phyloP scores from a whole-genome alignment of 345 rosid genomes.

The Eucalyptus virginea region DNA sequence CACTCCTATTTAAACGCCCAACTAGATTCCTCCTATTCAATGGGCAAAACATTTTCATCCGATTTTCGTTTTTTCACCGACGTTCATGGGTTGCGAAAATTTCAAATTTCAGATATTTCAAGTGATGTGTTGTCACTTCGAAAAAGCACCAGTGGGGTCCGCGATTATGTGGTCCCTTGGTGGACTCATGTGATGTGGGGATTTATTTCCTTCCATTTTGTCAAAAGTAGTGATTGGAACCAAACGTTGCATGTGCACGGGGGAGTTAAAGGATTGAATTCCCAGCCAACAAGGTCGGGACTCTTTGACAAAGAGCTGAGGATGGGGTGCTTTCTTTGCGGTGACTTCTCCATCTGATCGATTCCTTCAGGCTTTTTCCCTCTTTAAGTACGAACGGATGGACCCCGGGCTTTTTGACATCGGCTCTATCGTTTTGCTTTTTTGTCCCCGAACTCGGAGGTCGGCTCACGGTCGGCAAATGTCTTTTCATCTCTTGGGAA shows the following conservation, averaged over 20 bases:
- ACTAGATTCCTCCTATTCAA: not conserved
- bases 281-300: not conserved
- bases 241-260: not conserved
- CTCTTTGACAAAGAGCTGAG: not conserved
- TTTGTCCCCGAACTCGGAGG: not conserved
- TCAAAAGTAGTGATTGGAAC: not conserved
- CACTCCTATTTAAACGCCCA: fast-evolving
- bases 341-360: not conserved
- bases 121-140: too few relatives aligned
- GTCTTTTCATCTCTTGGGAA: not conserved
- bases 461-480: not conserved
- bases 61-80: not conserved
- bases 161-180: not conserved
- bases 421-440: not conserved
- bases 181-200: not conserved
- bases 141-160: not conserved
- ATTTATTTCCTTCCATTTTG: not conserved
- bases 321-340: not conserved
- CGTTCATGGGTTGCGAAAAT: not conserved
- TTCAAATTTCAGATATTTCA: not conserved
- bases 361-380: not conserved
- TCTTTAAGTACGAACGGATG: not conserved
- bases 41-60: not conserved
- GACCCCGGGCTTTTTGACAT: not conserved
- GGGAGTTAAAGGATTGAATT: not conserved